Base-by-base conservation (phyloP, 495 filamentous ascomycete genomes). In the Cryomyces minteri region DNA sequence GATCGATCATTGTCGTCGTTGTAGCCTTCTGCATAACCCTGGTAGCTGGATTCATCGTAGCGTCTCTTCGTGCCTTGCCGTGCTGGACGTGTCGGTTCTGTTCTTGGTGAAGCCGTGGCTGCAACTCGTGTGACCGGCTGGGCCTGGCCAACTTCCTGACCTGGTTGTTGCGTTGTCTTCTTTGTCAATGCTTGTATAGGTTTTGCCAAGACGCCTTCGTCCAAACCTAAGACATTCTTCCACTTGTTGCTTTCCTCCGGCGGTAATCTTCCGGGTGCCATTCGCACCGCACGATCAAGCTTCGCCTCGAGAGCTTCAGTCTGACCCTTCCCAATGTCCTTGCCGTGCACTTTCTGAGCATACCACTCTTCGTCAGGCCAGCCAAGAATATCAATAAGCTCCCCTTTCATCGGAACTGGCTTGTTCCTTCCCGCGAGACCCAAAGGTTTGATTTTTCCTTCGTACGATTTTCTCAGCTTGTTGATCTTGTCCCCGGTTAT, bases 401-500 rank as follows among this genome's bases (percentile, higher is more conserved):
- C 50, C 32, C 51, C 56, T 44, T 48, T 14, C 48, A 55, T 53
- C 45, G 74, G 73, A 32, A 71, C 61, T 1, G 73, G 61, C 46
- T 76, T 77, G 48, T 79, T 76, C 43, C 71, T 72, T 25, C 80
- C 80, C 28, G 78, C 67, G 25, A 85, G 59, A 25, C 67, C 68
- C 18, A 82, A 51, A 6, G 62, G 63, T 53, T 79, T 79, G 52
- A 82, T 63, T 52, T 82, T 75, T 41, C 74, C 74, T 54, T 84
- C 78, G 57, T 84, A 85, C 11, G 79, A 80, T 56, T 84, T 84
- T 45, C 80, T 64, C 32, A 85, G 64, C 51, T 76, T 74, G 54
- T 83, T 83, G 53, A 78, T 79, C 60, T 84, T 84, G 50, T 76
- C 75, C 37, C 77, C 78, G 5, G 74, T 79, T 4, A 64, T 58